Evolutionary conservation across 2,329 filamentous ascomycete genomes (phyloP).

Genomic region (Hymenoscyphus linearis): DNA sequence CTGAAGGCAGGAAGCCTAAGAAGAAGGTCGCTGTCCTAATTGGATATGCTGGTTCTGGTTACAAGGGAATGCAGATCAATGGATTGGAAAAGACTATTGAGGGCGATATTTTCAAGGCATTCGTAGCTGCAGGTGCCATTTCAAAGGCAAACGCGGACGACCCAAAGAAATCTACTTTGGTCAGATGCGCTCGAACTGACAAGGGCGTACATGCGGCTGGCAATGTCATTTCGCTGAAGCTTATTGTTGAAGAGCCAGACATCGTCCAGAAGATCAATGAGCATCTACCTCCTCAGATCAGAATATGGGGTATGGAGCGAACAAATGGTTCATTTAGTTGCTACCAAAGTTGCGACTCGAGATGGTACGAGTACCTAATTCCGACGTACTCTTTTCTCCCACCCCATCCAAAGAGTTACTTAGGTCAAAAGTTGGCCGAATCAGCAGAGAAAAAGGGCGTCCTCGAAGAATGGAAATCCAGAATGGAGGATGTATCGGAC

Average conservation of each 20-base stretch:
- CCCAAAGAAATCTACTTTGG: constrained; percentile 90
- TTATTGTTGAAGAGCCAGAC: constrained; percentile 88
- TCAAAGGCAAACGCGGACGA: constrained; percentile 96
- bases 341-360: constrained; percentile 90
- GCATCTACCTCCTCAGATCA: constrained; percentile 78
- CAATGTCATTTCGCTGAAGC: constrained; percentile 89
- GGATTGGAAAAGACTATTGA: constrained; percentile 86
- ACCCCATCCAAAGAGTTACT: constrained; percentile 80
- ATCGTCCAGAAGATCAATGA: constrained; percentile 89
- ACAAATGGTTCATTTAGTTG: constrained; percentile 90
- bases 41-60: constrained; percentile 92
- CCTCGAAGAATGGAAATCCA: constrained; percentile 59
- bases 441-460: constrained; percentile 68
- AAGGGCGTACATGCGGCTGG: constrained; percentile 96
- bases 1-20: constrained; percentile 84
- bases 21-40: constrained; percentile 94
- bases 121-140: constrained; percentile 86
- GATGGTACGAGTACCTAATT: constrained; percentile 96
- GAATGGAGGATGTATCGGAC: constrained; percentile 70
- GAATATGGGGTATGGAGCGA: constrained; percentile 88
- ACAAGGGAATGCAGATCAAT: constrained; percentile 94
- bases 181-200: constrained; percentile 91
- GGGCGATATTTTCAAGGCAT: constrained; percentile 87
- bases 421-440: constrained; percentile 79
- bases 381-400: constrained; percentile 90